Evolutionary conservation across 306 rosid genomes (phyloP).

Genomic region (Erythrophleum fordii): DNA sequence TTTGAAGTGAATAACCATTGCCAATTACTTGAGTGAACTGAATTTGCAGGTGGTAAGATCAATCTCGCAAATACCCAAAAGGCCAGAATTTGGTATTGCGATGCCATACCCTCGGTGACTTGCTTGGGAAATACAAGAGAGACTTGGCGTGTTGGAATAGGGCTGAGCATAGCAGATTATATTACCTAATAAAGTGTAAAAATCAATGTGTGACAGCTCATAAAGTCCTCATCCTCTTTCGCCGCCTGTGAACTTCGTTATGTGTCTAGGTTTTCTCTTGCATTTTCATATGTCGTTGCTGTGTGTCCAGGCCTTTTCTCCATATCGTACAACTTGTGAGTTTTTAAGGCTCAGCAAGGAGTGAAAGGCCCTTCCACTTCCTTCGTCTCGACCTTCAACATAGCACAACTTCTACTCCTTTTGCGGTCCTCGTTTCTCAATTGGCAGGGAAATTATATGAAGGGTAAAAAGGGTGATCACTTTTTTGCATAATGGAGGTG

Average conservation of each 20-base stretch:
- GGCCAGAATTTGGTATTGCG: background rate
- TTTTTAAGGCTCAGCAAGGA: slow-evolving; percentile 32
- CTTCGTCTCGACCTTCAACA: slow-evolving; percentile 12
- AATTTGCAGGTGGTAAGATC: background rate
- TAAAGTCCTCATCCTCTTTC: slow-evolving; percentile 7
- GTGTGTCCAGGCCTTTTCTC: slow-evolving; percentile 24
- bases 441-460: slow-evolving; percentile 25
- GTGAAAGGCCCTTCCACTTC: slow-evolving; percentile 30
- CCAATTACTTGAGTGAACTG: background rate
- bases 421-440: slow-evolving; percentile 30
- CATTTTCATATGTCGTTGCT: slow-evolving; percentile 8
- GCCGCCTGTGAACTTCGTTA: slow-evolving; percentile 7
- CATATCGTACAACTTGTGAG: slow-evolving; percentile 24
- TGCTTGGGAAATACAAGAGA: slow-evolving; percentile 37
- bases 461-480: slow-evolving; percentile 13
- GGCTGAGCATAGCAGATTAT: background rate
- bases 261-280: slow-evolving; percentile 37
- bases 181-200: slow-evolving; percentile 22
- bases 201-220: slow-evolving; percentile 30
- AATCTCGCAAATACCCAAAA: background rate
- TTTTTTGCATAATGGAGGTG: slow-evolving; percentile 57
- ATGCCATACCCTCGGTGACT: slow-evolving; percentile 34
- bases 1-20: background rate
- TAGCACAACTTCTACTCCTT: slow-evolving; percentile 1
- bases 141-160: slow-evolving; percentile 42